A percentile compares a stretch with the other conserved stretches of the same genome.
Evolutionary conservation across 345 rosid species (phyloP).

Genomic region (Rhizophora mangle): DNA sequence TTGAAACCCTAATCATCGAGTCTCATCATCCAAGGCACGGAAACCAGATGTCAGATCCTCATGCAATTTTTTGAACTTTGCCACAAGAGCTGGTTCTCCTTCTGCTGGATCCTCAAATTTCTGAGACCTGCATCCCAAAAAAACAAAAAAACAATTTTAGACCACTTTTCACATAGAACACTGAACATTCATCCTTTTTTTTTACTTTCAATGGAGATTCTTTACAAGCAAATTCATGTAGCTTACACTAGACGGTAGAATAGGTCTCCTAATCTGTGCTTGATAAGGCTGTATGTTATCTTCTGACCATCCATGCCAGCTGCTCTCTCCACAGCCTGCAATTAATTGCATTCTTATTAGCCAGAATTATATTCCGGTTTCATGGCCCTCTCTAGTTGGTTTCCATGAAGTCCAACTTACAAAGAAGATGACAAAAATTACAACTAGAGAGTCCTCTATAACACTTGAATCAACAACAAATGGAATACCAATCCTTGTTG

Average conservation of each 20-base stretch:
- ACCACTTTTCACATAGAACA: neutral
- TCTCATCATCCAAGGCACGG: constrained; percentile 93
- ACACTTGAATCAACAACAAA: neutral
- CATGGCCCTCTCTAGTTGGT: neutral
- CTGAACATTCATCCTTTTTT: neutral
- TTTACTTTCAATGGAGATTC: neutral
- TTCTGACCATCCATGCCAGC: constrained; percentile 99
- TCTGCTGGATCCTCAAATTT: constrained; percentile 98
- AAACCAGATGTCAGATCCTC: constrained; percentile 90
- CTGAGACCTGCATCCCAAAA: constrained; percentile 63
- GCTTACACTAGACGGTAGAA: constrained; percentile 92
- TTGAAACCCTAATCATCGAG: constrained; percentile 49
- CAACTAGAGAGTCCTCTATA: neutral
- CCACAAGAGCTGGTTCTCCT: constrained; percentile 84
- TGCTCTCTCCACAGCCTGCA: constrained; percentile 93
- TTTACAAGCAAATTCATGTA: neutral
- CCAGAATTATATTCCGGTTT: neutral
- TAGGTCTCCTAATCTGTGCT: constrained; percentile 96
- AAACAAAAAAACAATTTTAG: neutral
- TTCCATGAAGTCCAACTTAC: too few species aligned
- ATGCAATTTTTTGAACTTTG: constrained; percentile 71
- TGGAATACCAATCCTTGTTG: neutral
- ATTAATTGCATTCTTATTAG: neutral
- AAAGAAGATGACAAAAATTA: neutral
- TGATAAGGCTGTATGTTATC: constrained; percentile 84